Evolutionary conservation across 208 protist species (phyloP).

Genomic region (Angomonas ambiguus): DNA sequence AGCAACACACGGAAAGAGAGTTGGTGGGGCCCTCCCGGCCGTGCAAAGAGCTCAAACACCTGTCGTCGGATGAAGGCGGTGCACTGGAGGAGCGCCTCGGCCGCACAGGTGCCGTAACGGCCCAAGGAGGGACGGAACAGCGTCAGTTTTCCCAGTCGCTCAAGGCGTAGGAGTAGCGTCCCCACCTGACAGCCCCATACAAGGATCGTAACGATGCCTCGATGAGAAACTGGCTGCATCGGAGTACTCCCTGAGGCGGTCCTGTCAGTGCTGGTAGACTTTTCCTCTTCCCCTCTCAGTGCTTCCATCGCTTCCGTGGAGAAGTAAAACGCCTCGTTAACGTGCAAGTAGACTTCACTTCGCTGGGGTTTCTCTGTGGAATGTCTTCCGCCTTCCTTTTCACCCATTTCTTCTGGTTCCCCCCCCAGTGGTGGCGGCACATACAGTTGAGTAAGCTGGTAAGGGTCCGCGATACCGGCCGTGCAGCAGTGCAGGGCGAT

Average conservation of each 20-base stretch:
- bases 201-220: conserved; percentile 40
- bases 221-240: not conserved
- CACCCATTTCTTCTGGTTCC: not conserved
- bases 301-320: conserved; percentile 3
- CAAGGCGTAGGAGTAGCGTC: conserved; percentile 62
- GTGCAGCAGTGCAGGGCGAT: conserved; percentile 64
- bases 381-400: not conserved
- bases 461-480: conserved; percentile 58
- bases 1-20: conserved; percentile 58
- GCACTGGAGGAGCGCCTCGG: conserved; percentile 38
- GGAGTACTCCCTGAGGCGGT: too few relatives aligned
- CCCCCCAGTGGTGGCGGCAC: not conserved
- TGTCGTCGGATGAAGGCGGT: conserved; percentile 42
- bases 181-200: conserved; percentile 64
- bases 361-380: not conserved
- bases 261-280: too few relatives aligned
- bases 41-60: conserved; percentile 39
- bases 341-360: not conserved
- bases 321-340: not conserved
- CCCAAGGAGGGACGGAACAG: conserved; percentile 50
- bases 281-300: not conserved
- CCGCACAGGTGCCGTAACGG: conserved; percentile 65
- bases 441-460: conserved; percentile 32
- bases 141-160: conserved; percentile 43
- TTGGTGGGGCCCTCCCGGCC: conserved; percentile 37